Evolutionary conservation across 768 basidiomycete species (phyloP), one percentile per base, ranked within the genome.

Genomic region (Lyophyllum atratum): DNA sequence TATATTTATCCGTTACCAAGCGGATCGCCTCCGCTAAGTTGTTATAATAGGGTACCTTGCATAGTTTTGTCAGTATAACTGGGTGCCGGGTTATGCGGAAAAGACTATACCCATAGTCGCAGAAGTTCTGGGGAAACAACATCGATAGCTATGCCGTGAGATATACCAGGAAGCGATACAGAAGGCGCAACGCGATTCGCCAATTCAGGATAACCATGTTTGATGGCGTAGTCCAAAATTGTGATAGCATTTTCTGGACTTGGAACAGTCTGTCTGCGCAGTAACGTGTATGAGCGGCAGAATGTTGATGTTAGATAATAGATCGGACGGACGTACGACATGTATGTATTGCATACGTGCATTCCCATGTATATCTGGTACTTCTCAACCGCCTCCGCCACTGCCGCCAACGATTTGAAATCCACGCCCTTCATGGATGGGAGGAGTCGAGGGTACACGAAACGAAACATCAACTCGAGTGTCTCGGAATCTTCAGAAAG

Each of bases 331-430:
- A 62, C 62, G 19, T 14, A 65, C 64, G 48, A 33, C 64, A 65
- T 65, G 24, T 54, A 51, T 11, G 60, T 39, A 21, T 56, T 66
- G 47, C 63, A 66, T 14, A 61, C 15, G 28, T 59, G 53, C 61
- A 59, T 59, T 3, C 59, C 65, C 14, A 61, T 52, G 25, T 65
- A 65, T 1, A 66, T 52, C 29, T 59, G 54, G 21, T 66, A 65
- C 45, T 65, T 65, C 42, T 64, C 64, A 1, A 58, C 65, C 1
- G 64, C 65, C 28, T 66, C 65, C 1, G 65, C 52, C 15, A 66
- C 29, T 29, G n/a, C 28, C 24, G 37, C 39, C 9, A 64, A 39
- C 0, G 37, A 14, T 10, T 61, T 48, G 39, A 66, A 64, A 14
- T 47, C 19, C 2, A 61, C 10, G 0, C 24, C 11, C 4, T 54